These are phyloP conservation scores for Globisporangium carolinianum DNA, from an alignment of 352 stramenopile species.

Conservation along the genomic window DNA sequence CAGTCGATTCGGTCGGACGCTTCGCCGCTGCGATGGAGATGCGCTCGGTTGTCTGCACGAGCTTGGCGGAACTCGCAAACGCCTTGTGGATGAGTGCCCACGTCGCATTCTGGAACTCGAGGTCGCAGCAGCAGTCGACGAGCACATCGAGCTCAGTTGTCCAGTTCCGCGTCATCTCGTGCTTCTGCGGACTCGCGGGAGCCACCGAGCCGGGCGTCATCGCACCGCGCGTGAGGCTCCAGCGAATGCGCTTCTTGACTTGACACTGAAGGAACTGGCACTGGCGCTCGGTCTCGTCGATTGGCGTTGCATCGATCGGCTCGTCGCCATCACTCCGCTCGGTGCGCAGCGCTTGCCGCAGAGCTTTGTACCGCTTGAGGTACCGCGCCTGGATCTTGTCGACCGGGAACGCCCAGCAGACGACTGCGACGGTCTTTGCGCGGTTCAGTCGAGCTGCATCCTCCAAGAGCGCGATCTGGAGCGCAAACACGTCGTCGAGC, in stretches of 20 bases:
- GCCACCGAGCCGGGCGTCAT: neutral
- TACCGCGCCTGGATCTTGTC: constrained; percentile 22
- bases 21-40: neutral
- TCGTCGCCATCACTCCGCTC: neutral
- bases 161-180: constrained; percentile 8
- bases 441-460: constrained; percentile 17
- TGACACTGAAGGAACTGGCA: constrained; percentile 19
- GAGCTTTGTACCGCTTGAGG: constrained; percentile 25
- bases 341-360: constrained; percentile 14
- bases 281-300: constrained; percentile 20
- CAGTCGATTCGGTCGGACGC: neutral
- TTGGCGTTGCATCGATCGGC: neutral
- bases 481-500: constrained; percentile 18
- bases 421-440: constrained; percentile 16
- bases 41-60: neutral
- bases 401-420: constrained; percentile 25
- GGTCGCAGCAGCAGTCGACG: constrained; percentile 20
- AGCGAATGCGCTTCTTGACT: constrained; percentile 11
- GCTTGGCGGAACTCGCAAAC: constrained; percentile 2
- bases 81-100: constrained; percentile 21
- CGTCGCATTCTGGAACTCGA: constrained; percentile 18
- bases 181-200: constrained; percentile 3
- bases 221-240: constrained; percentile 4
- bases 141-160: constrained; percentile 12
- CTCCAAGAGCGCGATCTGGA: constrained; percentile 37